Conservation (phyloP, 2,329 filamentous ascomycete species). For the Xylaria sp. region DNA sequence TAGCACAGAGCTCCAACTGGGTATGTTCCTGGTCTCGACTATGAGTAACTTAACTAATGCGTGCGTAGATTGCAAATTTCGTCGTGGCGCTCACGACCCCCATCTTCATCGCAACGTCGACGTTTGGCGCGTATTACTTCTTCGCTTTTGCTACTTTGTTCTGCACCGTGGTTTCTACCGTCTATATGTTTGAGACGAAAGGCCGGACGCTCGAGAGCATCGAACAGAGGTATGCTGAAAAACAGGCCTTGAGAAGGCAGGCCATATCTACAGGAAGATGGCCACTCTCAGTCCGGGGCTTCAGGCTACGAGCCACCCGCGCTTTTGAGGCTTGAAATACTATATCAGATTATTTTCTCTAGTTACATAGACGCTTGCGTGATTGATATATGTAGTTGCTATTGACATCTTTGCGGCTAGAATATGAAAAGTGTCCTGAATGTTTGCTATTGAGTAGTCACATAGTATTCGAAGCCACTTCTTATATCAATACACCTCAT, state of each 20-base stretch:
- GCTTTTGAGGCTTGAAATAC: background rate
- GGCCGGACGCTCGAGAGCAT: slow-evolving; percentile 57
- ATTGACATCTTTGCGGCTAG: background rate
- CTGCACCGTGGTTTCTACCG: slow-evolving; percentile 50
- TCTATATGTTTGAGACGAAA: slow-evolving; percentile 58
- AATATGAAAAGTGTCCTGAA: background rate
- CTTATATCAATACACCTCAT: too few relatives aligned
- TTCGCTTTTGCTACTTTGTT: slow-evolving; percentile 56
- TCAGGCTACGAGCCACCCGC: slow-evolving; percentile 25
- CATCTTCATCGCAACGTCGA: slow-evolving; percentile 53
- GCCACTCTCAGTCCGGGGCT: slow-evolving; percentile 11
- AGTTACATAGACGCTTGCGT: background rate
- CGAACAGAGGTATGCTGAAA: slow-evolving; percentile 42
- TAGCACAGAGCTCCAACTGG: slow-evolving; percentile 66
- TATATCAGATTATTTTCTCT: background rate
- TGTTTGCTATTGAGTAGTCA: too few relatives aligned
- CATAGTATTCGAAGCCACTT: too few relatives aligned
- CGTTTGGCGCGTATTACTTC: slow-evolving; percentile 58
- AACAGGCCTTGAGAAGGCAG: slow-evolving; percentile 28
- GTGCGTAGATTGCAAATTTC: slow-evolving; percentile 55
- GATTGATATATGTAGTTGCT: background rate
- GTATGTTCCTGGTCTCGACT: slow-evolving; percentile 39
- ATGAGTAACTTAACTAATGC: background rate
- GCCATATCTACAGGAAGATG: slow-evolving; percentile 22
- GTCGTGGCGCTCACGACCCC: slow-evolving; percentile 59